Evolutionary conservation across 176 grass and related monocot species (phyloP).

Genomic region (Puccinellia tenuiflora): DNA sequence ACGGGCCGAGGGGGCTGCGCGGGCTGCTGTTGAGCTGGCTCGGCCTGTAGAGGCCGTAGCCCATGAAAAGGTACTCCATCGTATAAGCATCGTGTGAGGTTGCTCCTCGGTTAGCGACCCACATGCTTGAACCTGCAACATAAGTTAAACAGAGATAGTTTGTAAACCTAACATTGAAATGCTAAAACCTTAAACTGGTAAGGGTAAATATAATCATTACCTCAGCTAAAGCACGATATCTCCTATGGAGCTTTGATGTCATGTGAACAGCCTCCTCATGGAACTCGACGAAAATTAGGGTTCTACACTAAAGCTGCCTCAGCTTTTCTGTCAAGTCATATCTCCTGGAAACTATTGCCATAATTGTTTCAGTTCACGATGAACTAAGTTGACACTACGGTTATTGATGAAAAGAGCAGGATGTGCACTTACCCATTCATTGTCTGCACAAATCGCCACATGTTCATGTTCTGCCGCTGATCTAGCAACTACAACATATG

Average conservation of each 20-base stretch:
- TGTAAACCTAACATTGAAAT: neutral
- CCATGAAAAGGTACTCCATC: conserved; percentile 94
- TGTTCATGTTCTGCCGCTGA: conserved; percentile 75
- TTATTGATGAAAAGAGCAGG: neutral
- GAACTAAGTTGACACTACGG: neutral
- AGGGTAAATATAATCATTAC: conserved; percentile 20
- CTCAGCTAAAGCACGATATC: conserved; percentile 97
- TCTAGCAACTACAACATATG: conserved; percentile 64
- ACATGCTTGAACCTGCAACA: conserved; percentile 73
- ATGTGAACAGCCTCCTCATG: conserved; percentile 85
- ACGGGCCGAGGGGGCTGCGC: conserved; percentile 66
- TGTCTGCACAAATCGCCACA: conserved; percentile 86
- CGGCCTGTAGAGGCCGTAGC: conserved; percentile 76
- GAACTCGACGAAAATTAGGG: conserved; percentile 84
- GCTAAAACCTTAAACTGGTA: neutral
- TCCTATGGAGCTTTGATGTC: conserved; percentile 71
- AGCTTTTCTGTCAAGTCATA: conserved; percentile 79
- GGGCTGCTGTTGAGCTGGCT: conserved; percentile 71
- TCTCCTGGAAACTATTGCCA: conserved; percentile 54
- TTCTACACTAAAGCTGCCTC: conserved; percentile 79
- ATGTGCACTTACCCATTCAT: conserved; percentile 59
- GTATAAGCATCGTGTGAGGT: conserved; percentile 91
- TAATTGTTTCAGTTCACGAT: neutral
- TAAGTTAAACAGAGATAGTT: neutral
- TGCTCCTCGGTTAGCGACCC: conserved; percentile 95